Evolutionary conservation across 2,329 filamentous ascomycete species (phyloP).

Genomic region (Lachnellula cervina): DNA sequence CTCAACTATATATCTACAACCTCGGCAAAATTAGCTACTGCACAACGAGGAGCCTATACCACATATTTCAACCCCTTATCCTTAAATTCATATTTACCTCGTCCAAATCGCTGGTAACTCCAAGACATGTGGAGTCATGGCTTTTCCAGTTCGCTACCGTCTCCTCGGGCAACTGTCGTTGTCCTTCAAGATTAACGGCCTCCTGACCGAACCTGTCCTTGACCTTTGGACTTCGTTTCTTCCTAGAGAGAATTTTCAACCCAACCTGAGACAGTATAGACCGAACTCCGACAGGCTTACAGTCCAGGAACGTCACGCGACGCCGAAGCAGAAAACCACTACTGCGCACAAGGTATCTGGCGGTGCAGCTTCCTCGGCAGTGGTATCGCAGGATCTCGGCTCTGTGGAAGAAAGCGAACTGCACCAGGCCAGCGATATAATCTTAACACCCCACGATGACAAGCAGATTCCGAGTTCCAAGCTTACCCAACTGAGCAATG

Average conservation of each 20-base stretch:
- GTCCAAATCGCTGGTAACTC: background rate
- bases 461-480: background rate
- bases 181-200: background rate
- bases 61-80: background rate
- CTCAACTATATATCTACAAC: background rate
- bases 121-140: background rate
- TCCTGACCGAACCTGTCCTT: background rate
- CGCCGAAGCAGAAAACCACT: background rate
- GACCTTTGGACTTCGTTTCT: background rate
- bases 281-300: background rate
- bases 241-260: background rate
- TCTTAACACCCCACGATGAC: background rate
- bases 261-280: background rate
- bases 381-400: too few relatives aligned
- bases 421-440: background rate
- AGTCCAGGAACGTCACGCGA: background rate
- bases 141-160: background rate
- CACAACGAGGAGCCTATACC: too few relatives aligned
- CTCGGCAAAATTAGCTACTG: background rate
- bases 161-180: background rate
- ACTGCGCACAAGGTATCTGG: background rate
- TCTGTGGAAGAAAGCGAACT: too few relatives aligned
- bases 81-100: background rate
- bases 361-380: too few relatives aligned
- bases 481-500: background rate